These are phyloP conservation scores for Rhynchospora pubera DNA, from an alignment of 176 grass and related monocot species.

Conservation along the genomic window DNA sequence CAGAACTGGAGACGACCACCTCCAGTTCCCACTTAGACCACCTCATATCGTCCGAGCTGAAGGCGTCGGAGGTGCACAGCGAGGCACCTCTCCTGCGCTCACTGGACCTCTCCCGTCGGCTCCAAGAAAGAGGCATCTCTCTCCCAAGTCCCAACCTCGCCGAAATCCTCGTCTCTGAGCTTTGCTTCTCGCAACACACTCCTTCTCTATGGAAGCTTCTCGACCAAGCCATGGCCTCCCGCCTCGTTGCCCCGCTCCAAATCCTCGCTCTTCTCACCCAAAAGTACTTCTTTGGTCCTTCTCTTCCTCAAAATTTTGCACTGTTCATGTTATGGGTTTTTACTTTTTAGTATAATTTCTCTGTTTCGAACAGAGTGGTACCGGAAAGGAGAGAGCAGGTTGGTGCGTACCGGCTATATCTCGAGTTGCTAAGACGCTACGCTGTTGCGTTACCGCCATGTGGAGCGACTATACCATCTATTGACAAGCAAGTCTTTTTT, in stretches of 20 bases:
- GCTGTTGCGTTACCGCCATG: conserved; percentile 29
- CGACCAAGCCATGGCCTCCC: conserved; percentile 62
- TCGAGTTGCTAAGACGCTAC: conserved; percentile 63
- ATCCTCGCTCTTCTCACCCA: conserved; percentile 81
- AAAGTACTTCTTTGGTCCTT: conserved; percentile 29
- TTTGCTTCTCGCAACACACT: conserved; percentile 82
- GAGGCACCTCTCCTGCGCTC: conserved; percentile 53
- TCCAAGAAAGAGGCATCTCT: conserved; percentile 39
- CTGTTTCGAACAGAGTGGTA: conserved; percentile 47
- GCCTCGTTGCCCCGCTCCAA: conserved; percentile 64
- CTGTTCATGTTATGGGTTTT: neutral
- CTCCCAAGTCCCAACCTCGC: conserved; percentile 70
- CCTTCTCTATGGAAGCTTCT: conserved; percentile 95
- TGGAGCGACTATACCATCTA: conserved; percentile 32
- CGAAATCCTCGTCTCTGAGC: conserved; percentile 75
- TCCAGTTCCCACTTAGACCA: neutral
- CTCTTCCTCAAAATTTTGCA: neutral
- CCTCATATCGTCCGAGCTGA: conserved; percentile 28
- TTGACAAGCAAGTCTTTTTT: conserved; percentile 53
- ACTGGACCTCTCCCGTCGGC: conserved; percentile 62
- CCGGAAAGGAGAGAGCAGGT: conserved; percentile 71
- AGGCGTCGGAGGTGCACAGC: conserved; percentile 81
- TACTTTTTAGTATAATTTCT: neutral
- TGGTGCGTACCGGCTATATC: conserved; percentile 75
- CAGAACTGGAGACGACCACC: neutral